Evolutionary conservation across 176 grass and related monocot genomes (phyloP).

Genomic region (Musa beccarii): DNA sequence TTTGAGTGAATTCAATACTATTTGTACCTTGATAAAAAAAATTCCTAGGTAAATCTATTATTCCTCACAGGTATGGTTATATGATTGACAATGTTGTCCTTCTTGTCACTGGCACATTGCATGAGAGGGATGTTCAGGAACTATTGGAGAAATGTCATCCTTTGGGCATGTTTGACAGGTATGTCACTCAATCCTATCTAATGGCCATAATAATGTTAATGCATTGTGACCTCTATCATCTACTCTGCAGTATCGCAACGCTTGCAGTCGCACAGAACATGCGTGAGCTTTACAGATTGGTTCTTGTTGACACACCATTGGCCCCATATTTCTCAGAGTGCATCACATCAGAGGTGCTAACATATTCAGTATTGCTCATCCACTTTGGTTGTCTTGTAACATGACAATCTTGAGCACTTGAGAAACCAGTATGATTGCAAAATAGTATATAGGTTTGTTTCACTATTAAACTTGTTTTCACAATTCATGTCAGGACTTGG

Average conservation of each 20-base stretch:
- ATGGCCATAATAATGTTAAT: not conserved
- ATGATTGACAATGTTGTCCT: slow-evolving; percentile 99
- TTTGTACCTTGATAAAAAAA: not conserved
- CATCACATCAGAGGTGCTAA: slow-evolving; percentile 91
- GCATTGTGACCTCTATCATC: not conserved
- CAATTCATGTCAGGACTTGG: slow-evolving; percentile 71
- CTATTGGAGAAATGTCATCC: slow-evolving; percentile 96
- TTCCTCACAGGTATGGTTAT: slow-evolving; percentile 54
- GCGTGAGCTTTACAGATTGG: slow-evolving; percentile 98
- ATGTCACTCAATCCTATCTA: slow-evolving; percentile 7
- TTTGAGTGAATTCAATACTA: not conserved
- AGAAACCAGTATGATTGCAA: not conserved
- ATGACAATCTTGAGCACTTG: not conserved
- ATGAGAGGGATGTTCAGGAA: slow-evolving; percentile 97
- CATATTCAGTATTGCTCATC: not conserved
- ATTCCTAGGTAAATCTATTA: not conserved
- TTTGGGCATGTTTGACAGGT: slow-evolving; percentile 99
- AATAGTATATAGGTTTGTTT: not conserved
- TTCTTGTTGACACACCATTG: slow-evolving; percentile 87
- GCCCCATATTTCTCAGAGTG: slow-evolving; percentile 97
- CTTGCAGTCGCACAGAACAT: slow-evolving; percentile 98
- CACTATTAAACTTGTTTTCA: slow-evolving; percentile 13
- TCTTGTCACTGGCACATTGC: slow-evolving; percentile 91
- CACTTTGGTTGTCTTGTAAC: not conserved
- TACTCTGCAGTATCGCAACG: slow-evolving; percentile 70